Evolutionary conservation across 495 filamentous ascomycete genomes (phyloP), one percentile per base, ranked within the genome.

Genomic region (Amphirosellinia nigrospora): DNA sequence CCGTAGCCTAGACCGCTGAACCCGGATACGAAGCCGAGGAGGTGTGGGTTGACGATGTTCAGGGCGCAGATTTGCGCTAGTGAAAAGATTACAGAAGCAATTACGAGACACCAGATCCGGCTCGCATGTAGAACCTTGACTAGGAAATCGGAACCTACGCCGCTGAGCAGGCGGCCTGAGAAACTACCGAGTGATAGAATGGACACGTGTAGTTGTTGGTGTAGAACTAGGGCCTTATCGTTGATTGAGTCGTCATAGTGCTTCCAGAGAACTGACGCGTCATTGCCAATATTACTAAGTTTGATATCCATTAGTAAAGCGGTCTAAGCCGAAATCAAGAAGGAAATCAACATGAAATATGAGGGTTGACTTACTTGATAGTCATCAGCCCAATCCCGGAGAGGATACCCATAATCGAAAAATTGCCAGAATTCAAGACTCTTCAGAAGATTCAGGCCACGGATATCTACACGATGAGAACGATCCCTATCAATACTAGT

Each of bases 301-400:
- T 41, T 7, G 1, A 30, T 23, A 48, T 0, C 21, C 2, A 78
- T 89, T 77, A 89, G 87, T 70, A 36, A 32, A 19, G 28, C n/a
- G 1, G 19, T 26, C 16, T 39, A 21, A 45, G 19, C 45, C 4
- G 16, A 2, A 7, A 34, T 23, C 4, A n/a, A 16, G 5, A 6
- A 19, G 53, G 38, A 13, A 4, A 13, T 46, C 2, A 23, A 43
- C 11, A 26, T 21, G 3, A 39, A 26, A 64, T 11, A 26, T 19
- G 28, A 34, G 23, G 28, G 8, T 64, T 1, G 19, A 55, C 93
- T 80, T 82, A 97, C 94, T 99, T 99, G 78, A 99, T 99, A 3
- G 96, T 98, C 96, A 99, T 99, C 75, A 98, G 80, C 13, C 96
- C 96, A 76, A 97, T 92, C 50, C 96, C 96, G 23, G 94, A 93